Conservation (phyloP, 768 basidiomycete genomes). For the Tephrocybe sp. region DNA sequence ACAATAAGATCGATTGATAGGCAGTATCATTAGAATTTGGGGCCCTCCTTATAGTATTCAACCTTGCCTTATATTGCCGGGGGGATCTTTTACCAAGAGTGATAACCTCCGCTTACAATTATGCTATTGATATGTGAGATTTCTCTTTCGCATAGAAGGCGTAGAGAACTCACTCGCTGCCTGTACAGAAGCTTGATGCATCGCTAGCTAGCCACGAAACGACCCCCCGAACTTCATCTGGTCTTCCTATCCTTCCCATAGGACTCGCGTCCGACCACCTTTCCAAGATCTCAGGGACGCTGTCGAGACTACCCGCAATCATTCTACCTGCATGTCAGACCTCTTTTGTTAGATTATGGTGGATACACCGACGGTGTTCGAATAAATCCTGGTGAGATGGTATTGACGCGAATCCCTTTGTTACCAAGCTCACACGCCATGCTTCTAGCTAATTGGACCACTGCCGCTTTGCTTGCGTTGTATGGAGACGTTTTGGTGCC, state of each 20-base stretch:
- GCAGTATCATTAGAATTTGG: no score
- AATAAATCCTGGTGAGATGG: slow-evolving; percentile 74
- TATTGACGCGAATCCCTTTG: slow-evolving; percentile 66
- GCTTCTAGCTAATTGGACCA: slow-evolving; percentile 74
- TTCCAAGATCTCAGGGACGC: slow-evolving; percentile 50
- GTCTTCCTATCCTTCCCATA: slow-evolving; percentile 62
- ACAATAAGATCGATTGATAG: no score
- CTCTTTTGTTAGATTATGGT: not conserved
- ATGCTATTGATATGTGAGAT: slow-evolving; percentile 35
- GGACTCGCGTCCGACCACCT: slow-evolving; percentile 69
- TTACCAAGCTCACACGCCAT: slow-evolving; percentile 76
- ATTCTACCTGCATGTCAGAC: slow-evolving; percentile 41
- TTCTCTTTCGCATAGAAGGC: not conserved
- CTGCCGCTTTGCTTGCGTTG: slow-evolving; percentile 71
- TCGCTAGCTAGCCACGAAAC: slow-evolving; percentile 69
- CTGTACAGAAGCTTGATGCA: slow-evolving; percentile 73
- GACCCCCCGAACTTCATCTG: slow-evolving; percentile 71
- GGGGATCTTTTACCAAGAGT: slow-evolving; percentile 43
- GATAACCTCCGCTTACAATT: slow-evolving; percentile 57
- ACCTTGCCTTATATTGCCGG: no score
- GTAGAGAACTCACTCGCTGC: slow-evolving; percentile 62
- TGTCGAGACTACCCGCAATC: slow-evolving; percentile 66
- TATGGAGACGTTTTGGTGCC: slow-evolving; percentile 67
- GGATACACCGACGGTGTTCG: slow-evolving; percentile 49
- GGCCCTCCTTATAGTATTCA: no score